These are phyloP conservation scores for Boletus rubescentipes DNA, from an alignment of 768 basidiomycete species.

Conservation along the genomic window DNA sequence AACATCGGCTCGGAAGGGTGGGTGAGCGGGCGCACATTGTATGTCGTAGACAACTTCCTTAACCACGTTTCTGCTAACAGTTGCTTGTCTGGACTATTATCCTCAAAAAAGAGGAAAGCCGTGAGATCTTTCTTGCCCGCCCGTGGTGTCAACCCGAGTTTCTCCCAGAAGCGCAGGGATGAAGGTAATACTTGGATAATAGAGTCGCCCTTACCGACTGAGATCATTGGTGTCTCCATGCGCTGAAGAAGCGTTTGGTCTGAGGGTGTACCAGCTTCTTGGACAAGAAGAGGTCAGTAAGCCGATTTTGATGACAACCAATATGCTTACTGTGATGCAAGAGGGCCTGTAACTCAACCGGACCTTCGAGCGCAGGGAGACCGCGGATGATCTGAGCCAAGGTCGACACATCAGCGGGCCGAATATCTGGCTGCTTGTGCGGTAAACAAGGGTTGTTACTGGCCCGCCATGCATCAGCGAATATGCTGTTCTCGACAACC, in stretches of 20 bases:
- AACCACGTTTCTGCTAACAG: constrained; percentile 61
- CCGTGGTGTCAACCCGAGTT: constrained; percentile 69
- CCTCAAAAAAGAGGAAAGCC: constrained; percentile 69
- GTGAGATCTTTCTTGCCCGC: constrained; percentile 70
- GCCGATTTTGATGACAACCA: not conserved
- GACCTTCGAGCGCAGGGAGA: constrained; percentile 39
- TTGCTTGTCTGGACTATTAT: constrained; percentile 48
- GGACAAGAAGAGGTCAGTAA: not conserved
- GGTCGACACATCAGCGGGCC: constrained; percentile 56
- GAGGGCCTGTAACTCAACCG: constrained; percentile 43
- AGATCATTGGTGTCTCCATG: constrained; percentile 56
- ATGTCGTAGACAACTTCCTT: constrained; percentile 46
- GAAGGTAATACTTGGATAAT: constrained; percentile 69
- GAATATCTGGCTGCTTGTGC: constrained; percentile 39
- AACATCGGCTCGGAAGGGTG: constrained; percentile 10
- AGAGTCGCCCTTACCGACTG: constrained; percentile 65
- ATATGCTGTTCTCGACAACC: constrained; percentile 69
- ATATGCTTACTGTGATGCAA: constrained; percentile 39
- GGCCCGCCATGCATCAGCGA: constrained; percentile 66
- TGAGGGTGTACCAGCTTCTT: constrained; percentile 1
- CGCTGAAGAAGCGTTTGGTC: constrained; percentile 23
- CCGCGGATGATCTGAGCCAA: constrained; percentile 38
- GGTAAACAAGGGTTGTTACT: constrained; percentile 26
- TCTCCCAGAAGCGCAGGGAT: constrained; percentile 83
- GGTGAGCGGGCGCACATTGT: constrained; percentile 48